phyloP scores from a whole-genome alignment of 305 asterid species.

The Fraxinus albicans region DNA sequence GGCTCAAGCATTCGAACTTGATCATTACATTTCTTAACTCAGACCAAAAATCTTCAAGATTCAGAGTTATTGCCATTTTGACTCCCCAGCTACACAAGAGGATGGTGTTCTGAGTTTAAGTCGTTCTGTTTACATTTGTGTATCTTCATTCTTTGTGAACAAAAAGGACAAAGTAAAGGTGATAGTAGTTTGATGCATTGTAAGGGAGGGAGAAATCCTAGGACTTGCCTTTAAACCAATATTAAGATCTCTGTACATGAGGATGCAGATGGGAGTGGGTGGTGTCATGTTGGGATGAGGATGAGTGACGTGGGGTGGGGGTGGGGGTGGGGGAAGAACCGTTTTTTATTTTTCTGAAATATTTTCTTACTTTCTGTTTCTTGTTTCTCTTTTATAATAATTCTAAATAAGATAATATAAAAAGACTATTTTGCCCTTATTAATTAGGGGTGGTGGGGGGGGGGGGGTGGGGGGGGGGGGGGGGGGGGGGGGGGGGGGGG shows the following conservation, averaged over 20 bases:
- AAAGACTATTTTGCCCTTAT: no score
- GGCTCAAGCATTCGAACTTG: constrained; percentile 31
- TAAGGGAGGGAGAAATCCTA: neutral
- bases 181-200: neutral
- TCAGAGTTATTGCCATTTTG: neutral
- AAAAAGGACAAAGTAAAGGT: neutral
- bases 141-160: neutral
- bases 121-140: neutral
- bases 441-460: no score
- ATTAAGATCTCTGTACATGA: neutral
- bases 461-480: no score
- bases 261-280: no score
- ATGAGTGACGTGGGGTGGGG: no score
- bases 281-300: no score
- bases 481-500: no score
- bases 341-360: neutral
- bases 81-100: neutral
- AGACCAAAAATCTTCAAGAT: neutral
- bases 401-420: no score
- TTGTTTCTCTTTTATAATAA: neutral
- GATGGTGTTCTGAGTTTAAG: neutral
- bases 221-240: neutral
- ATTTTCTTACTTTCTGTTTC: neutral
- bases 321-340: no score
- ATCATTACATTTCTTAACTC: neutral